Percentiles rank a stretch among this genome's conserved stretches.
These are phyloP conservation scores for Myxozyma neotropica DNA, from an alignment of 805 yeast genomes.

Conservation along the genomic window DNA sequence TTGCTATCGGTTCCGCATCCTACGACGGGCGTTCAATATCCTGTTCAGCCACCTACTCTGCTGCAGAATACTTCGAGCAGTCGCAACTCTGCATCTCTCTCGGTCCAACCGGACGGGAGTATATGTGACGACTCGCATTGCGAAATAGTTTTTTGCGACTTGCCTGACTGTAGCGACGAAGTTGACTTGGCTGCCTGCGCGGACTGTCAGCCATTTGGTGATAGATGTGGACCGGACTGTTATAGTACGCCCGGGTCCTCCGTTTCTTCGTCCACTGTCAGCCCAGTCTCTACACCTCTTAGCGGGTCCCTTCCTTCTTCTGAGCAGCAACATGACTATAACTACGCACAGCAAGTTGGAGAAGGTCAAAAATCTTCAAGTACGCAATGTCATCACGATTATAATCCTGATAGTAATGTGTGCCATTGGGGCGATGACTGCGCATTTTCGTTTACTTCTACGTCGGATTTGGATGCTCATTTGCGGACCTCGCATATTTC, in stretches of 20 bases:
- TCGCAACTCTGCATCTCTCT: not conserved
- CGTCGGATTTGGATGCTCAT: slow-evolving; percentile 30
- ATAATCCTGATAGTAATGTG: slow-evolving; percentile 8
- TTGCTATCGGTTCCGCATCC: not conserved
- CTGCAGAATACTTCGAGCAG: not conserved
- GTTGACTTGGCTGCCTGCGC: not conserved
- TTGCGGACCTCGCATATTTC: slow-evolving; percentile 28
- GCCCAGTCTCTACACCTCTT: slow-evolving; percentile 4
- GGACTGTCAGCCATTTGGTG: not conserved
- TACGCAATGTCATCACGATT: not conserved
- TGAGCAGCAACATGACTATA: not conserved
- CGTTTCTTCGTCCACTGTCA: slow-evolving; percentile 6
- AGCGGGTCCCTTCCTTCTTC: not conserved
- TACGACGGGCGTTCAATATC: not conserved
- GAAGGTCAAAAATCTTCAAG: not conserved
- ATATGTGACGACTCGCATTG: slow-evolving; percentile 16
- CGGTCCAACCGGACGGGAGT: not conserved
- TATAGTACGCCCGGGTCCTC: slow-evolving; percentile 5
- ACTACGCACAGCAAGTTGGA: not conserved
- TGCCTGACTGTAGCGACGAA: slow-evolving; percentile 2
- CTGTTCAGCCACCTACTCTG: not conserved
- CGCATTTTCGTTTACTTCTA: slow-evolving; percentile 30
- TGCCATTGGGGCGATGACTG: slow-evolving; percentile 37
- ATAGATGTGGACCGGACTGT: slow-evolving; percentile 7
- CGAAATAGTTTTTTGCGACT: slow-evolving; percentile 10